phyloP scores from a whole-genome alignment of 768 basidiomycete species.

The Jaapia argillacea region DNA sequence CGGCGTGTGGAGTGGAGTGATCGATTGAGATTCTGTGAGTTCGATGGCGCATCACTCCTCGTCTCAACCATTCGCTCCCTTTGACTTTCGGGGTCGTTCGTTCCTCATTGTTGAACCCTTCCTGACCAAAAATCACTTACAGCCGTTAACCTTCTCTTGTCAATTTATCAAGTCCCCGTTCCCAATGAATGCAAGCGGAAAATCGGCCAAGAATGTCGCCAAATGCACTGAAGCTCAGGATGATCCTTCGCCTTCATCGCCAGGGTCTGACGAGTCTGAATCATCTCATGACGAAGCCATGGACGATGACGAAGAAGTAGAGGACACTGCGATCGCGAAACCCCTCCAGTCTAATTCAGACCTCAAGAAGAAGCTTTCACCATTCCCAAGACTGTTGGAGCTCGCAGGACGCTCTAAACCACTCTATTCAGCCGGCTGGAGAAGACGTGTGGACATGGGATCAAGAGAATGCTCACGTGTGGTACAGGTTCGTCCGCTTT shows the following conservation, averaged over 20 bases:
- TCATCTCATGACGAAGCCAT: constrained; percentile 7
- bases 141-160: too few species aligned
- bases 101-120: too few species aligned
- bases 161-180: too few species aligned
- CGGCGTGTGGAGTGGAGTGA: too few species aligned
- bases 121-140: too few species aligned
- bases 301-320: constrained; percentile 8
- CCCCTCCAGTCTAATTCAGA: neutral
- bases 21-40: too few species aligned
- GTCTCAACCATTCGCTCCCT: too few species aligned
- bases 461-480: constrained; percentile 86
- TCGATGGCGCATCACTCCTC: too few species aligned
- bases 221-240: neutral
- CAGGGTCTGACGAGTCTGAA: neutral
- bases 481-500: constrained; percentile 60
- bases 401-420: constrained; percentile 69
- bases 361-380: neutral
- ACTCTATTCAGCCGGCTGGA: constrained; percentile 93
- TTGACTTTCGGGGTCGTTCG: too few species aligned
- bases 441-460: constrained; percentile 68
- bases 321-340: neutral
- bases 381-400: constrained; percentile 19
- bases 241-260: too few species aligned
- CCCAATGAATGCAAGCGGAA: neutral
- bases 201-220: neutral